These are phyloP conservation scores for Trichoderma sp. DNA, from an alignment of 2,329 filamentous ascomycete species.

Conservation along the genomic window DNA sequence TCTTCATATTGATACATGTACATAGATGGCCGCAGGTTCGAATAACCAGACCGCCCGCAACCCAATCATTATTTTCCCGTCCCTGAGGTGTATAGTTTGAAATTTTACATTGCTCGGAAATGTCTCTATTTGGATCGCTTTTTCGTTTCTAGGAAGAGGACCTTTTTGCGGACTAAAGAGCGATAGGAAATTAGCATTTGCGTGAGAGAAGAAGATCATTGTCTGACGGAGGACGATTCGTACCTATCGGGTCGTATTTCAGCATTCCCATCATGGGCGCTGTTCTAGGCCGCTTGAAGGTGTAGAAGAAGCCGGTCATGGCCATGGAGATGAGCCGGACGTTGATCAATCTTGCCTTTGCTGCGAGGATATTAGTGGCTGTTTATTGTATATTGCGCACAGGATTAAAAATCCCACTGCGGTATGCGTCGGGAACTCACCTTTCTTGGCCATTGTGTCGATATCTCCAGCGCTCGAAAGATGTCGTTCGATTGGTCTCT, in stretches of 20 bases:
- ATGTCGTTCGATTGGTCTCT: slow-evolving; percentile 6
- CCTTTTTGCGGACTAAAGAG: slow-evolving; percentile 79
- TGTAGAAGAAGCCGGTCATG: slow-evolving; percentile 97
- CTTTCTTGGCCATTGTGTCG: slow-evolving; percentile 30
- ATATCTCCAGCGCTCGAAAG: background rate
- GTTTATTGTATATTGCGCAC: background rate
- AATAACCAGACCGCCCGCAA: background rate
- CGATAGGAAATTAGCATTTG: background rate
- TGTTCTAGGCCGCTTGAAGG: slow-evolving; percentile 76
- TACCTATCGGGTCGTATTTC: slow-evolving; percentile 97
- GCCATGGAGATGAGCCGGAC: slow-evolving; percentile 98
- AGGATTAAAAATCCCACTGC: too few species aligned
- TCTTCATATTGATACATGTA: slow-evolving; percentile 32
- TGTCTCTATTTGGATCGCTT: slow-evolving; percentile 60
- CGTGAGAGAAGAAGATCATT: background rate
- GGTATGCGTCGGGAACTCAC: slow-evolving; percentile 2
- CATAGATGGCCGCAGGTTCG: background rate
- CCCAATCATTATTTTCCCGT: background rate
- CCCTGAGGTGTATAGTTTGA: background rate
- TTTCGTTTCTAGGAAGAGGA: slow-evolving; percentile 92
- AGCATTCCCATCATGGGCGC: slow-evolving; percentile 90
- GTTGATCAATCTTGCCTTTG: slow-evolving; percentile 86
- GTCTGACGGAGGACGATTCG: slow-evolving; percentile 20
- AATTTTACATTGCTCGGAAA: background rate
- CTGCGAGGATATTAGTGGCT: slow-evolving; percentile 43